Conservation (phyloP, 116 monocot genomes). For the Trichopus zeylanicus region DNA sequence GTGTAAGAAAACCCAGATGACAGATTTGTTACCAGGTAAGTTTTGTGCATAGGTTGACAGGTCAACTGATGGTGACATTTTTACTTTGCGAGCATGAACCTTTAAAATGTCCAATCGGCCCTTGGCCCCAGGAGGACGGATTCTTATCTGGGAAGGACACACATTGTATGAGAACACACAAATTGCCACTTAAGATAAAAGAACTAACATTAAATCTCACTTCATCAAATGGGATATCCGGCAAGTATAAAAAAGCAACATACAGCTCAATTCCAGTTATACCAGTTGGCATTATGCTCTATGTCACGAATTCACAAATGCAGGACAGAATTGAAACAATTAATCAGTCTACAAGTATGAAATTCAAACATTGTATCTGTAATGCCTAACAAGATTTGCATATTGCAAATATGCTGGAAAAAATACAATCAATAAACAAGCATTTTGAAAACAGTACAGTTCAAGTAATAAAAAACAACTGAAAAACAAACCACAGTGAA, state of each 20-base stretch:
- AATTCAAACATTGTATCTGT: too few relatives aligned
- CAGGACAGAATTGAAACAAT: too few relatives aligned
- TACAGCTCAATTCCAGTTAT: too few relatives aligned
- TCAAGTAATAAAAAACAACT: background rate
- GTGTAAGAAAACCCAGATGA: background rate
- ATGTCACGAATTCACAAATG: too few relatives aligned
- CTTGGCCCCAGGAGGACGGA: constrained; percentile 70
- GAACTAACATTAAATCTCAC: background rate
- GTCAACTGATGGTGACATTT: constrained; percentile 69
- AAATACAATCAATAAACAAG: too few relatives aligned
- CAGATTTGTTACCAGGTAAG: constrained; percentile 45
- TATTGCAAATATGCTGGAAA: too few relatives aligned
- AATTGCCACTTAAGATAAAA: background rate
- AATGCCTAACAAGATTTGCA: too few relatives aligned
- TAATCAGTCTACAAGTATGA: too few relatives aligned
- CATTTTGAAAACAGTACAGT: background rate
- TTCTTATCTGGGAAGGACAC: constrained; percentile 51
- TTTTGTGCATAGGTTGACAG: constrained; percentile 81
- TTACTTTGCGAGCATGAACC: constrained; percentile 81
- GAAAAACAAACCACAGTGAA: background rate
- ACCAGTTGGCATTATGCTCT: too few relatives aligned
- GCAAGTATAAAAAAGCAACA: too few relatives aligned
- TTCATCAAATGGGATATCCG: too few relatives aligned
- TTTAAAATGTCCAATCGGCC: constrained; percentile 75
- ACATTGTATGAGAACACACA: background rate